A percentile compares a stretch with the other conserved stretches of the same genome.
phyloP scores from a whole-genome alignment of 768 basidiomycete genomes.

The Termitomyces eurrhizus region DNA sequence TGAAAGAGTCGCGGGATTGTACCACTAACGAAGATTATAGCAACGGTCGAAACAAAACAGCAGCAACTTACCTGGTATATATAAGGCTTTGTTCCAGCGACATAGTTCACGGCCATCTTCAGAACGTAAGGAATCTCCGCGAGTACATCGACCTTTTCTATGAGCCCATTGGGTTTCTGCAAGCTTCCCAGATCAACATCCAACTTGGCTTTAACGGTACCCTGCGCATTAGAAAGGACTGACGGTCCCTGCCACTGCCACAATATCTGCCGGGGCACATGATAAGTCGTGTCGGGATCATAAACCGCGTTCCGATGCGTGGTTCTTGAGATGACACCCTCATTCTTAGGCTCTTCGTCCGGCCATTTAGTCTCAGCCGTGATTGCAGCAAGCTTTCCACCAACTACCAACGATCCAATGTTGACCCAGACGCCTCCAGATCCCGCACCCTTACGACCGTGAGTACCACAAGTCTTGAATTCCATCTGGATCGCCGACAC shows the following conservation, averaged over 20 bases:
- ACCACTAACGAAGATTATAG: conserved; percentile 32
- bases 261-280: conserved; percentile 60
- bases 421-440: conserved; percentile 85
- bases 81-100: conserved; percentile 89
- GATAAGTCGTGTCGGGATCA: conserved; percentile 83
- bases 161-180: conserved; percentile 62
- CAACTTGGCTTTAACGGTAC: conserved; percentile 53
- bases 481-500: conserved; percentile 95
- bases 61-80: conserved; percentile 75
- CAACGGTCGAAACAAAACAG: neutral
- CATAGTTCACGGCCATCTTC: conserved; percentile 91
- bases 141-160: conserved; percentile 93
- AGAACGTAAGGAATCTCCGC: conserved; percentile 84
- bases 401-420: conserved; percentile 80
- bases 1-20: conserved; percentile 40
- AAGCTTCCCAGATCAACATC: conserved; percentile 55
- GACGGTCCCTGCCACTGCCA: conserved; percentile 81
- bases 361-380: conserved; percentile 81
- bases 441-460: conserved; percentile 76
- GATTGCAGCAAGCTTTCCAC: conserved; percentile 69
- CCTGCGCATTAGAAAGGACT: conserved; percentile 45
- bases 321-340: conserved; percentile 57
- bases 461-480: conserved; percentile 75
- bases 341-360: conserved; percentile 45
- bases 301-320: conserved; percentile 54